Base-by-base conservation (phyloP, 2,329 filamentous ascomycete genomes). In the Juglanconis sp. region DNA sequence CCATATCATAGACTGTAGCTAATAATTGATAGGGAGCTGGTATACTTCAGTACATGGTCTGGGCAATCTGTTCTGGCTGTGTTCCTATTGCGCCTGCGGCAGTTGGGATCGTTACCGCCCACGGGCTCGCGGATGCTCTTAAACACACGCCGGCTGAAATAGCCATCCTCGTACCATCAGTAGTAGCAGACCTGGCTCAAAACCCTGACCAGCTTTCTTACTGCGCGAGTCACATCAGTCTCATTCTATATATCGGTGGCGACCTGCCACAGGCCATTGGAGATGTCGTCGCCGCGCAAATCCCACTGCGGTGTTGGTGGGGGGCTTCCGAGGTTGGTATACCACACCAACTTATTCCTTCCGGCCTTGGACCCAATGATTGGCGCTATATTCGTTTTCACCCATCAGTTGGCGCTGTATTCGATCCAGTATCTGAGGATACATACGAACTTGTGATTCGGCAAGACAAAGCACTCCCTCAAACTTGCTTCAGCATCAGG, bases 111-210 rank as follows among this genome's bases (percentile, higher is more conserved):
- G 61, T 62, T 0, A 72, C 68, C 2, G 70, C 66, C 1, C 66
- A 70, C n/a, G 68, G 67, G 9, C 30, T 72, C 8, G 67, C 69
- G 2, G 68, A 71, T 30, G 64, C 68, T 5, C 66, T 74, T 0
- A 67, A 70, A 57, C 64, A 69, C n/a, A 64, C 67, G 36, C 68
- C 68, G 4, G 69, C 66, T 1, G 69, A 73, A 13, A 55, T 71
- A 17, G 73, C 71, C 4, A 52, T 74, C 4, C 60, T 73, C 2
- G 69, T 72, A 9, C 72, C 72, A 0, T 74, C 70, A 3, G 68
- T 76, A 1, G 67, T 77, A 1, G 67, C 67, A 5, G 73, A 77
- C 49, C 56, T 77, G 1, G 57, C 57, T 0, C 57, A 60, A 9
- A 50, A 57, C 10, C 57, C 60, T 1, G 53, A 56, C 0, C 15